Conservation (phyloP, 805 yeast genomes). For the Kuraishia borneana region DNA sequence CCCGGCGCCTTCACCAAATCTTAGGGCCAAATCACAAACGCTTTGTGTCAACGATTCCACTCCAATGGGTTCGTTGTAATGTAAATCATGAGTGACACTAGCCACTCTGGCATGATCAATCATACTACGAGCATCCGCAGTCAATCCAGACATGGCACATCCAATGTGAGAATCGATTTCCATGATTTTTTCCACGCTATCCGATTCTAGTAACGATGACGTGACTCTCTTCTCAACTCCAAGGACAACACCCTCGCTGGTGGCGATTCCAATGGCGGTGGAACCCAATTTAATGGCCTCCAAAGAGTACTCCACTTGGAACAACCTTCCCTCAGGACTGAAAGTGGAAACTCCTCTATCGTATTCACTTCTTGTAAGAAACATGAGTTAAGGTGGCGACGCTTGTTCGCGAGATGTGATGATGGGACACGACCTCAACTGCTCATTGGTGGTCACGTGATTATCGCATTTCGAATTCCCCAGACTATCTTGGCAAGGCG, state of each 20-base stretch:
- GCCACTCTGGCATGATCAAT: slow-evolving; percentile 95
- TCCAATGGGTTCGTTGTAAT: slow-evolving; percentile 85
- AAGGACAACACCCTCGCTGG: slow-evolving; percentile 89
- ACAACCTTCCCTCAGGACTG: slow-evolving; percentile 96
- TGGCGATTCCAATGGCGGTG: slow-evolving; percentile 94
- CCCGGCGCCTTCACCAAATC: slow-evolving; percentile 95
- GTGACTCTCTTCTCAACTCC: slow-evolving; percentile 98
- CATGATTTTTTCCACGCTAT: slow-evolving; percentile 91
- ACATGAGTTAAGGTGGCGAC: slow-evolving; percentile 37
- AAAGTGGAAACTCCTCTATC: slow-evolving; percentile 98
- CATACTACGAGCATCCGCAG: slow-evolving; percentile 98
- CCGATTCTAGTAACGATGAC: slow-evolving; percentile 79
- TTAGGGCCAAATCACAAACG: slow-evolving; percentile 90
- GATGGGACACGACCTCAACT: not conserved
- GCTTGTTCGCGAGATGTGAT: not conserved
- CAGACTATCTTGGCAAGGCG: too few relatives aligned
- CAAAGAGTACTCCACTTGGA: slow-evolving; percentile 94
- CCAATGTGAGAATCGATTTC: slow-evolving; percentile 93
- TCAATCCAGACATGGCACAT: slow-evolving; percentile 97
- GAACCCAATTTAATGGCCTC: slow-evolving; percentile 97
- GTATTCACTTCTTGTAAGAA: slow-evolving; percentile 97
- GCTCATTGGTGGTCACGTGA: not conserved
- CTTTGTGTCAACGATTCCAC: slow-evolving; percentile 93
- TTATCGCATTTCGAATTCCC: not conserved
- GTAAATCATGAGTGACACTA: slow-evolving; percentile 76